Evolutionary conservation across 331 rosid species (phyloP).

Genomic region (Cydonia oblonga): DNA sequence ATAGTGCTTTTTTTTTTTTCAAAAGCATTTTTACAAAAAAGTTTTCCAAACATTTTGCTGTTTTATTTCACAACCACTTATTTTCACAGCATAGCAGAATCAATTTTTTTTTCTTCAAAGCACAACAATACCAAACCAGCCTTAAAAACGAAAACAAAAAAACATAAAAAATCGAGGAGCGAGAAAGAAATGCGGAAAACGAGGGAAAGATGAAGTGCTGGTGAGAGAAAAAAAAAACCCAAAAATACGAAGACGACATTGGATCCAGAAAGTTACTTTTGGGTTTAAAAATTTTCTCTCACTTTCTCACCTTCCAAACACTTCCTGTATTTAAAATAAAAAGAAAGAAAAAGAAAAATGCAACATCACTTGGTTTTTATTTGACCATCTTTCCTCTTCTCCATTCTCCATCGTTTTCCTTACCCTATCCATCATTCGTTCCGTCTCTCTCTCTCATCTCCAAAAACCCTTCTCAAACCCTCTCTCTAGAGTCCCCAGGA

Average conservation of each 20-base stretch:
- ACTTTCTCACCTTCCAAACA: slow-evolving; percentile 51
- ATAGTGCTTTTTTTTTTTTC: too few relatives aligned
- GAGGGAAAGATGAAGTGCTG: not conserved
- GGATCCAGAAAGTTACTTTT: too few relatives aligned
- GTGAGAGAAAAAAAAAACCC: not conserved
- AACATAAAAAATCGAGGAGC: not conserved
- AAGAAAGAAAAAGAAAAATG: not conserved
- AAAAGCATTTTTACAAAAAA: too few relatives aligned
- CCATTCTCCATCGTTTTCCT: slow-evolving; percentile 7
- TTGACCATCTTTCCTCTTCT: not conserved
- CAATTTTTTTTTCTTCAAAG: too few relatives aligned
- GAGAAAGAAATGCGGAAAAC: slow-evolving; percentile 7
- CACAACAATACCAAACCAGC: too few relatives aligned
- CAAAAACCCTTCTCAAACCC: not conserved
- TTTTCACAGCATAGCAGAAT: too few relatives aligned
- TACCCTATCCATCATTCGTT: slow-evolving; percentile 4
- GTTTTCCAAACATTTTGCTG: too few relatives aligned
- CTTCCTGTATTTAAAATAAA: not conserved
- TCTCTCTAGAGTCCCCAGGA: not conserved
- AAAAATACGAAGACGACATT: not conserved
- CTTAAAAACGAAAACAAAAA: not conserved
- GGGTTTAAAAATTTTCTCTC: not conserved
- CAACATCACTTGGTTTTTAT: not conserved
- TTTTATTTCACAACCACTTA: too few relatives aligned
- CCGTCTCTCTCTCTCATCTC: not conserved